Conservation (phyloP, 176 grass and related monocot genomes). For the Hordeum vulgare region MorexV3_pseudomolecules_assembly NC_058520.1:603988438-603988937, state of each 20-base stretch:
- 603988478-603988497: constrained; percentile 50
- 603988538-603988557: too few relatives aligned
- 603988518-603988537: background rate
- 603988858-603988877: background rate
- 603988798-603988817: background rate
- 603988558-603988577: background rate
- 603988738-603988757: background rate
- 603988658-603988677: background rate
- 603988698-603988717: background rate
- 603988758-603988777: background rate
- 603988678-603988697: background rate
- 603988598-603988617: background rate
- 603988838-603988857: background rate
- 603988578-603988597: background rate
- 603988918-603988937: constrained; percentile 28
- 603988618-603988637: background rate
- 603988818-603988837: background rate
- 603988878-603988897: background rate
- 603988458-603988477: constrained; percentile 34
- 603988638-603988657: background rate
- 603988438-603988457: constrained; percentile 28
- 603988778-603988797: background rate
- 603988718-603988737: background rate
- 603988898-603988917: constrained; percentile 15
- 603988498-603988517: constrained; percentile 9